Percentiles rank a stretch among this genome's conserved stretches.
phyloP scores from a whole-genome alignment of 2,329 filamentous ascomycete species.

The Aureobasidium musti region DNA sequence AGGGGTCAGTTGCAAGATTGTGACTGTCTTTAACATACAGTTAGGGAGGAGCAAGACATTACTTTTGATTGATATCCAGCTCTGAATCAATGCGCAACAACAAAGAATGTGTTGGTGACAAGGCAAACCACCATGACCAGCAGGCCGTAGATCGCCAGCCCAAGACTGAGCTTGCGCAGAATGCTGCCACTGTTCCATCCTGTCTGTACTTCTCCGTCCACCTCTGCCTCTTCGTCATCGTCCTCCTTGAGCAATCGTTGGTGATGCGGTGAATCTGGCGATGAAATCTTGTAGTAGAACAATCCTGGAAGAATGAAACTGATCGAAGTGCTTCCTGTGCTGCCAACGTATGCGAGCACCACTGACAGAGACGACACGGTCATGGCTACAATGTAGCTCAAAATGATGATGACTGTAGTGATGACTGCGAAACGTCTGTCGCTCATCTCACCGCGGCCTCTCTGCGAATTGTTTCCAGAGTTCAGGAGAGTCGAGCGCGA shows the following conservation, averaged over 20 bases:
- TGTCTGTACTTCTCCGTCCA: slow-evolving; percentile 42
- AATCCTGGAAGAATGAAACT: slow-evolving; percentile 94
- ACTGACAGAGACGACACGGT: slow-evolving; percentile 87
- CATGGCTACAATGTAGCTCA: slow-evolving; percentile 86
- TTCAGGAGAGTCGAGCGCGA: slow-evolving; percentile 37
- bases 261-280: slow-evolving; percentile 81
- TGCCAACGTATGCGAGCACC: slow-evolving; percentile 92
- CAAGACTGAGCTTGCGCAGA: slow-evolving; percentile 72
- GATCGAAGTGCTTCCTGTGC: slow-evolving; percentile 91
- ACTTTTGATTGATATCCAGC: neutral
- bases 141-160: slow-evolving; percentile 77
- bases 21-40: neutral
- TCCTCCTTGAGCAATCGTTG: slow-evolving; percentile 88
- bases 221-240: slow-evolving; percentile 72
- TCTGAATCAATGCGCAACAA: slow-evolving; percentile 59
- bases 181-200: slow-evolving; percentile 50
- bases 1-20: too few species aligned
- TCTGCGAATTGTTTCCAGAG: slow-evolving; percentile 19
- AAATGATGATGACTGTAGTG: slow-evolving; percentile 79
- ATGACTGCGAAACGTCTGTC: slow-evolving; percentile 87
- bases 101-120: slow-evolving; percentile 80
- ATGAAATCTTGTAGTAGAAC: slow-evolving; percentile 98
- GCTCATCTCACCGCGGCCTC: slow-evolving; percentile 62
- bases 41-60: neutral
- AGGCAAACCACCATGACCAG: slow-evolving; percentile 89